phyloP scores from a whole-genome alignment of 2,329 filamentous ascomycete species.

The Stylonectria norvegica region DNA sequence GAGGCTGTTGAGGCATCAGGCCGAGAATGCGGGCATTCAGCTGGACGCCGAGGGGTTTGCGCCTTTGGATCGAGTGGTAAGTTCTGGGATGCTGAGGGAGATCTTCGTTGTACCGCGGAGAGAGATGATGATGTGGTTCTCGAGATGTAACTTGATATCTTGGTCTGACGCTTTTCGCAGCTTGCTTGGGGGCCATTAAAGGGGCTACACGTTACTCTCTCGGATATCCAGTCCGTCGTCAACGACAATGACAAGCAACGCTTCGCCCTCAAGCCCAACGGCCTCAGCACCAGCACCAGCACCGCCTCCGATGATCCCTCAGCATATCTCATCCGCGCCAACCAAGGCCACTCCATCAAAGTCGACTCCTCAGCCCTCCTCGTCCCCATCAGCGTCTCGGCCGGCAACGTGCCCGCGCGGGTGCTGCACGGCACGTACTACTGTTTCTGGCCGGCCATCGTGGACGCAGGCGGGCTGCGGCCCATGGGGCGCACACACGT shows the following conservation, averaged over 20 bases:
- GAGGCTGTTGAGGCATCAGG: slow-evolving; percentile 54
- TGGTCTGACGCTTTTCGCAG: slow-evolving; percentile 29
- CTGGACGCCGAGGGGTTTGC: slow-evolving; percentile 60
- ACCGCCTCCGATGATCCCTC: slow-evolving; percentile 55
- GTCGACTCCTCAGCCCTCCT: slow-evolving; percentile 69
- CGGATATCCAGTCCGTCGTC: slow-evolving; percentile 69
- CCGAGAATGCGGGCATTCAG: slow-evolving; percentile 51
- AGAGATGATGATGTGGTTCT: not conserved
- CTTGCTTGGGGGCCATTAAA: slow-evolving; percentile 57
- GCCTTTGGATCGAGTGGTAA: slow-evolving; percentile 55
- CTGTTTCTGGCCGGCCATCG: slow-evolving; percentile 70
- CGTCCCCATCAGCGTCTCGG: slow-evolving; percentile 59
- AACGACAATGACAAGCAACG: slow-evolving; percentile 83
- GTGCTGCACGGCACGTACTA: slow-evolving; percentile 91
- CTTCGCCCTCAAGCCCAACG: slow-evolving; percentile 70
- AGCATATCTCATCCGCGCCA: slow-evolving; percentile 86
- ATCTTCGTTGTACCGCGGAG: too few species aligned
- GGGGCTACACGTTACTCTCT: slow-evolving; percentile 68
- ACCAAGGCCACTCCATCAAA: slow-evolving; percentile 88
- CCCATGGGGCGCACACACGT: slow-evolving; percentile 84
- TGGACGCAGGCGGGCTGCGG: slow-evolving; percentile 71
- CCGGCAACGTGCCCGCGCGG: slow-evolving; percentile 56
- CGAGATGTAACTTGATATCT: not conserved
- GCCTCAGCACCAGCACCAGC: slow-evolving; percentile 28
- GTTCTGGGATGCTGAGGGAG: slow-evolving; percentile 33